Base-by-base conservation (phyloP, 768 basidiomycete species). In the Mycena chlorophos region DNA sequence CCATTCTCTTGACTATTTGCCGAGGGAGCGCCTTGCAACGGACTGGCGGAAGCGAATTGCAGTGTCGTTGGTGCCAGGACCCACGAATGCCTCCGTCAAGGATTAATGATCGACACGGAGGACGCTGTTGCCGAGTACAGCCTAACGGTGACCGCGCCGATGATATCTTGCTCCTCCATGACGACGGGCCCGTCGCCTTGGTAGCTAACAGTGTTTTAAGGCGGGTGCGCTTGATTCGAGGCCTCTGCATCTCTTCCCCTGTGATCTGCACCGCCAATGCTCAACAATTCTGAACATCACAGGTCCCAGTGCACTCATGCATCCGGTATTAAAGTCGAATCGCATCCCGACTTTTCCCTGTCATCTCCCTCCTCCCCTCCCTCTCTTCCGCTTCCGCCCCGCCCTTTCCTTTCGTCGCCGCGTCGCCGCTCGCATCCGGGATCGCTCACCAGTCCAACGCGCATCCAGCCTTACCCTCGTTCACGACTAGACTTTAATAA, bases 221-320 rank as follows among this genome's bases (percentile, higher is more conserved):
- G 54, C 56, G 61, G 51, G 64, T 52, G 53, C 52, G 37, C 58
- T 65, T 61, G 69, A 49, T 63, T 58, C 55, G 38, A 61, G 50
- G 50, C 54, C 60, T 52, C 55, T 60, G 52, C 57, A 55, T 49
- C 61, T n/a, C n/a, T 49, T 57, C 52, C 58, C 49, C 48, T 51
- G 58, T 65, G 67, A 68, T 73, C 63, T 72, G 75, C 80, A 81
- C 79, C 69, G 79, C 80, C 75, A 42, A 75, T 73, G 74, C 67
- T 71, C 65, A 65, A 65, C 58, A 64, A 63, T 64, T 54, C 63
- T 57, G 61, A 71, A 65, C 66, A 75, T 73, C 69, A 71, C 63
- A 57, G 54, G 51, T 66, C 58, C 51, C 68, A 52, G 64, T 63
- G 37, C 58, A 55, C 58, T 55, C 58, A 59, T 51, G 58, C 12